phyloP scores from a whole-genome alignment of 2,329 filamentous ascomycete genomes.

The Diaporthe aspalathi region DNA sequence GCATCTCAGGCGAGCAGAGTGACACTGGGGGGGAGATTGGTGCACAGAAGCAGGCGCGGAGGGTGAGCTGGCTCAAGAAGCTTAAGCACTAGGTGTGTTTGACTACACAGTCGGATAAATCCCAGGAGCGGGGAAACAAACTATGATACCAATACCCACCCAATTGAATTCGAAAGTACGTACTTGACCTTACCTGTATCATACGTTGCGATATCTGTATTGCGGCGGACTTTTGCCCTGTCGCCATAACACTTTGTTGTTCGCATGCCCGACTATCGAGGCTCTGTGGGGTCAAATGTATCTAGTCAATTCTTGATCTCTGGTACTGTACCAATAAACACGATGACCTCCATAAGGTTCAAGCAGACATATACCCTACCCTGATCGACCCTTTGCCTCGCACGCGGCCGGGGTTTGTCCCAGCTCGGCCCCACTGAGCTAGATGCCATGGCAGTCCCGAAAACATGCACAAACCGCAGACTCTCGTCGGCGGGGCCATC shows the following conservation, averaged over 20 bases:
- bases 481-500: background rate
- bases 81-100: conserved; percentile 38
- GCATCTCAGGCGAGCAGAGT: background rate
- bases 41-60: conserved; percentile 34
- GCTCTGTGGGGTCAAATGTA: background rate
- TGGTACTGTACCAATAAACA: background rate
- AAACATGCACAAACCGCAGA: background rate
- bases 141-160: conserved; percentile 26
- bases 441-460: background rate
- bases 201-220: background rate
- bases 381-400: background rate
- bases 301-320: background rate
- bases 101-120: background rate
- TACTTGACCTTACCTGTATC: background rate
- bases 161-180: conserved; percentile 5
- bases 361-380: background rate
- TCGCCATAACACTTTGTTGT: background rate
- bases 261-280: background rate
- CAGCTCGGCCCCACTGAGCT: background rate
- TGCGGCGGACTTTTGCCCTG: background rate
- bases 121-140: background rate
- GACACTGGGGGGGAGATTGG: background rate
- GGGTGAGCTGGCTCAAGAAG: conserved; percentile 39
- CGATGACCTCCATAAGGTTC: background rate
- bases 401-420: background rate